Evolutionary conservation across 331 rosid species (phyloP).

Genomic region (Malus hybrid): DNA sequence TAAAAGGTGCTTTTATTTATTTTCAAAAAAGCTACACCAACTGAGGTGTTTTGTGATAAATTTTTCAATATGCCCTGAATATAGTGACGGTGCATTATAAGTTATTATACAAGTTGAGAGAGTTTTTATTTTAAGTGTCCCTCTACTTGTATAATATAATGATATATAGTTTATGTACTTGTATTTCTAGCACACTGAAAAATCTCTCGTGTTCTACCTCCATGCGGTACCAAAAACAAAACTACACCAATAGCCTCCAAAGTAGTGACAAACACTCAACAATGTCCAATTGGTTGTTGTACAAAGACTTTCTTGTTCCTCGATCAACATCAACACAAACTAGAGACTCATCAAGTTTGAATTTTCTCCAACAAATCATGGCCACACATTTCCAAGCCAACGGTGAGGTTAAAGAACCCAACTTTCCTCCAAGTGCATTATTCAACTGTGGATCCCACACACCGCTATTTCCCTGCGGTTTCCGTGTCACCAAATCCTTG

Average conservation of each 20-base stretch:
- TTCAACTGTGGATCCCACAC: conserved; percentile 16
- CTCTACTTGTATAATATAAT: too few relatives aligned
- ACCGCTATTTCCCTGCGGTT: conserved; percentile 9
- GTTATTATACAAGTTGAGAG: too few relatives aligned
- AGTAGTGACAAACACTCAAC: not conserved
- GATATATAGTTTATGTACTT: too few relatives aligned
- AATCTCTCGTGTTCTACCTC: too few relatives aligned
- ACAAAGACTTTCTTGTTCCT: not conserved
- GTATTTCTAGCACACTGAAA: too few relatives aligned
- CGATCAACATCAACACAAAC: not conserved
- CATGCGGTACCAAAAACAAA: too few relatives aligned
- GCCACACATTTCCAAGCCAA: not conserved
- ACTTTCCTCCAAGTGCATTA: conserved; percentile 1
- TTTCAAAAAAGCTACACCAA: too few relatives aligned
- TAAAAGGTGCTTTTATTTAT: too few relatives aligned
- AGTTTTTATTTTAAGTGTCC: accelerated
- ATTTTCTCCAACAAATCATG: not conserved
- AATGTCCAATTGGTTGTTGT: not conserved
- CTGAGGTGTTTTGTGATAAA: too few relatives aligned
- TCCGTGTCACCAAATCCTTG: conserved; percentile 14
- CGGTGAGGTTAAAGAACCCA: not conserved
- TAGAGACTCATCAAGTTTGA: not conserved
- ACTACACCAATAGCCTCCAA: not conserved
- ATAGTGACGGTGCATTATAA: too few relatives aligned
- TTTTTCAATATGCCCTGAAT: too few relatives aligned